These are phyloP conservation scores for Aspergillus viridinutans DNA, from an alignment of 2,329 filamentous ascomycete genomes.

Conservation along the genomic window DNA sequence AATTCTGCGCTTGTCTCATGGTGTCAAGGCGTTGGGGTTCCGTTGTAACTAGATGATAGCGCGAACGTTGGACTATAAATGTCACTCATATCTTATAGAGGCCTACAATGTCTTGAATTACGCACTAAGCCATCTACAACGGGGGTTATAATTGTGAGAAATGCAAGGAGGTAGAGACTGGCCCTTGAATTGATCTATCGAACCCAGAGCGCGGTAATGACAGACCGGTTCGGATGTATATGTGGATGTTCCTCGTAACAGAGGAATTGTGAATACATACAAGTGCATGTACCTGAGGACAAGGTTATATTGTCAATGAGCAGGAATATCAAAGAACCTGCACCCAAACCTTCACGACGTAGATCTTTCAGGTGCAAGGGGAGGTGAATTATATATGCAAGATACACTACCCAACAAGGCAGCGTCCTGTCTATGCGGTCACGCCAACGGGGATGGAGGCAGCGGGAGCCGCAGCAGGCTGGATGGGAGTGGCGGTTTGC, in stretches of 20 bases:
- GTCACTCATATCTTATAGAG: neutral
- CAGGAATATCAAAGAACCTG: too few species aligned
- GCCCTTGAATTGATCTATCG: neutral
- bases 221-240: slow-evolving; percentile 6
- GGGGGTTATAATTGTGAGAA: neutral
- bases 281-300: neutral
- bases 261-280: neutral
- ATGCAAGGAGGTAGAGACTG: neutral
- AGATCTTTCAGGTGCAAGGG: neutral
- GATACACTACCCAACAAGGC: slow-evolving; percentile 1
- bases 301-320: too few species aligned
- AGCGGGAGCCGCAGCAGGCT: slow-evolving; percentile 16
- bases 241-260: neutral
- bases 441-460: slow-evolving; percentile 24
- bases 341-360: too few species aligned
- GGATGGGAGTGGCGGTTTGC: slow-evolving; percentile 21
- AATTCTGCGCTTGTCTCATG: neutral
- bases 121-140: neutral
- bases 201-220: slow-evolving; percentile 12
- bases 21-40: neutral
- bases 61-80: neutral
- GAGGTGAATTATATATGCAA: neutral
- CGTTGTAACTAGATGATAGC: neutral
- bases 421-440: slow-evolving; percentile 21
- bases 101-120: neutral